Evolutionary conservation across 495 filamentous ascomycete species (phyloP).

Genomic region (Chaetomidium leptoderma): DNA sequence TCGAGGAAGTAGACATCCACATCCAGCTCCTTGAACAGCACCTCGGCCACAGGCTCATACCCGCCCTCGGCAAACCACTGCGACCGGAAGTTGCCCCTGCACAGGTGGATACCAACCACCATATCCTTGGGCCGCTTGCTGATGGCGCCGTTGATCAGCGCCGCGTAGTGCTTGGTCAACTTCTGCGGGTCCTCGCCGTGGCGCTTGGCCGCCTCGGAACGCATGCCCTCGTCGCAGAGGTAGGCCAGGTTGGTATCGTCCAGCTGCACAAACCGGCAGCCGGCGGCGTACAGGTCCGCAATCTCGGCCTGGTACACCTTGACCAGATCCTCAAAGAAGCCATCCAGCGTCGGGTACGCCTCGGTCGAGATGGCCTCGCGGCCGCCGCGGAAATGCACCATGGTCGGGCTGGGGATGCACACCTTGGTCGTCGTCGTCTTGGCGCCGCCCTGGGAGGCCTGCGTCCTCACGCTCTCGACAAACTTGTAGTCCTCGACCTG

Average conservation of each 20-base stretch:
- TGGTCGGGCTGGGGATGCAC: constrained; percentile 61
- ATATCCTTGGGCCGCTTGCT: constrained; percentile 54
- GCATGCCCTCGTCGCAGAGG: constrained; percentile 62
- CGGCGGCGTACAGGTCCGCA: constrained; percentile 56
- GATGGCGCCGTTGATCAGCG: constrained; percentile 60
- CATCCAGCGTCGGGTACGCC: constrained; percentile 55
- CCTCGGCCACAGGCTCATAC: constrained; percentile 63
- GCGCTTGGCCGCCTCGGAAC: constrained; percentile 56
- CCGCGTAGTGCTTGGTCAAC: constrained; percentile 57
- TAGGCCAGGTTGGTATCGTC: constrained; percentile 64
- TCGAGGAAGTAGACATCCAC: constrained; percentile 67
- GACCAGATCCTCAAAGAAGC: constrained; percentile 60
- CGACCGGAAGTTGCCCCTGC: constrained; percentile 57
- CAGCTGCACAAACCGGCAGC: constrained; percentile 60
- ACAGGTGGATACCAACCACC: constrained; percentile 63
- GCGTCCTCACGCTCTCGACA: constrained; percentile 38
- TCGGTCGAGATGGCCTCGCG: constrained; percentile 53
- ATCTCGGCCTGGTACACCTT: constrained; percentile 58
- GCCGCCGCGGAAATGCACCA: constrained; percentile 63
- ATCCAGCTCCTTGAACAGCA: constrained; percentile 59
- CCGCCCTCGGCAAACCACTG: constrained; percentile 62
- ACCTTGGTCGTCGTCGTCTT: constrained; percentile 52
- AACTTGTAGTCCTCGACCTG: constrained; percentile 58
- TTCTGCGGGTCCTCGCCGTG: constrained; percentile 51
- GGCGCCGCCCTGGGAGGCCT: constrained; percentile 38